Base-by-base conservation (phyloP, 2,329 filamentous ascomycete genomes). In the Cladorrhinum sp. region DNA sequence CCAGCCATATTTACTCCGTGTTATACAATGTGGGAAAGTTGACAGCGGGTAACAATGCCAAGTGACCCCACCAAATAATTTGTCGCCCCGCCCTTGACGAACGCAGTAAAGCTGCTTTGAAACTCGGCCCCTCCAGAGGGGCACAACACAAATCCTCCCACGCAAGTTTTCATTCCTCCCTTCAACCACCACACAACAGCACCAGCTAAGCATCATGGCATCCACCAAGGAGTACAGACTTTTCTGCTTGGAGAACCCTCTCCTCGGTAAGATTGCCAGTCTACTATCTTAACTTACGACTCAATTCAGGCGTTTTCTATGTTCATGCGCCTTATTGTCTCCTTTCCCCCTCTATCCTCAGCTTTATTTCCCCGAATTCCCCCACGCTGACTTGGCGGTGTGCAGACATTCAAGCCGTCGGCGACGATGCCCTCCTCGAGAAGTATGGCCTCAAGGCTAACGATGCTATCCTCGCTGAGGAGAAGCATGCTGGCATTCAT, bases 401-500 rank as follows among this genome's bases (percentile, higher is more conserved):
- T 41, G 7, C 69, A 93, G 91, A 99, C 75, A 99, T 99, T 76
- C 93, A 97, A 80, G 95, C 89, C 70, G 71, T 80, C 70, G 96
- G 92, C 70, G 85, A 93, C 77, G 84, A 93, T 70, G 87, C 86
- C 27, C 87, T 98, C 59, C 90, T 99, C 63, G 81, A 93, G 68
- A 96, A 97, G 83, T 99, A 99, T 76, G 87, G 80, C 62, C 84
- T 99, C 71, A 97, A 99, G 83, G 84, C 89, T 76, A 96, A 99
- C 80, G 93, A 99, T 76, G 95, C 95, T 71, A 97, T 99, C 76
- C 91, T 99, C 63, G 93, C 93, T 59, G 92, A 96, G 77, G 86
- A 91, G 74, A 89, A 96, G 82, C 95, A 99, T 79, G 82, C 89
- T 73, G 85, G 84, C 50, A 85, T 99, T 73, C 99, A 92, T 78